Evolutionary conservation across 495 filamentous ascomycete species (phyloP), one percentile per base, ranked within the genome.

Genomic region (Penicillium lagena): DNA sequence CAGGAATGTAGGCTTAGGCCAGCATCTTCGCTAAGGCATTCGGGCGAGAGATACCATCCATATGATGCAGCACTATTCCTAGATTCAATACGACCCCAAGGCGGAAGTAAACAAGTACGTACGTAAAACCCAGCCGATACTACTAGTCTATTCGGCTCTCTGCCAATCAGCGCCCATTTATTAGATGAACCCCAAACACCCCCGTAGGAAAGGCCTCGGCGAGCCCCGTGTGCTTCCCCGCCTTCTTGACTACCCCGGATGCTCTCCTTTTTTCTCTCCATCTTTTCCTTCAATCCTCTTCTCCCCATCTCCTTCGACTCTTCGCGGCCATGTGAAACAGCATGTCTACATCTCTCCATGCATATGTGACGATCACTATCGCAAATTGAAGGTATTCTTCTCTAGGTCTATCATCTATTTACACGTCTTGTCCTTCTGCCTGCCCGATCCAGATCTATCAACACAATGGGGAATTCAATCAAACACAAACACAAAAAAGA

Each of bases 401-500:
- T 51, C 36, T 54, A 60, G 35, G 34, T 62, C 51, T 60, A 60
- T 55, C 39, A 47, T 63, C 43, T 59, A 63, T 58, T 49, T 58
- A 58, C 54, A 56, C 13, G n/a, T 47, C 46, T 34, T 9, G 28
- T 34, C 31, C 31, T 42, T 8, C 37, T 39, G 34, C 30, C 33
- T 5, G 17, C 32, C 32, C 3, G 27, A 40, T 14, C 38, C 46
- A 49, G 33, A 43, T 59, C 56, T 48, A 58, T 39, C 40, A 59
- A 59, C 56, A 47, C 43, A 48, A 39, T 41, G 37, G 52, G 53
- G 53, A 42, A 54, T 40, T 47, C 53, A 8, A 49, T 54, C 39
- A 42, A 50, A 41, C 42, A 47, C 7, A 43, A 58, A 31, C 40
- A 13, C 43, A 35, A 46, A 44, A 40, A 38, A 43, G 40, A 28